These are phyloP conservation scores for Scytalidium sp. DNA, from an alignment of 2,329 filamentous ascomycete species.

Conservation along the genomic window DNA sequence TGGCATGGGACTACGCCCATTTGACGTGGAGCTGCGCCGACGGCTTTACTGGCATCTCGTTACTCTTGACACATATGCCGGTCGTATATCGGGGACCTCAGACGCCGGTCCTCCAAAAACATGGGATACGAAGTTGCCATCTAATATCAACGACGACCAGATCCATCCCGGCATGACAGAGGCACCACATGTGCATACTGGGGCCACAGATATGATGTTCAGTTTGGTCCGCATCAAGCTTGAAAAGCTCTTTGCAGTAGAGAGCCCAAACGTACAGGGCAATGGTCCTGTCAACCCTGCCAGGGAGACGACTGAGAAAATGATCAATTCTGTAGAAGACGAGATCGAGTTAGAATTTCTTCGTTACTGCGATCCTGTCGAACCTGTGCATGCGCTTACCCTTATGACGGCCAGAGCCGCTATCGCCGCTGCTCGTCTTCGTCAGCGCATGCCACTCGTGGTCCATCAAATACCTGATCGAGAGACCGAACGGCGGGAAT, in stretches of 20 bases:
- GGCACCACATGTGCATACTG: slow-evolving; percentile 42
- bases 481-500: slow-evolving; percentile 19
- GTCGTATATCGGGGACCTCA: slow-evolving; percentile 47
- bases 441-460: slow-evolving; percentile 13
- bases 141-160: slow-evolving; percentile 60
- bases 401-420: slow-evolving; percentile 8
- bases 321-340: slow-evolving; percentile 26
- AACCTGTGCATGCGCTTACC: slow-evolving; percentile 27
- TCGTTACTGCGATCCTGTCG: slow-evolving; percentile 32
- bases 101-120: slow-evolving; percentile 28
- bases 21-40: slow-evolving; percentile 58
- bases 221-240: slow-evolving; percentile 55
- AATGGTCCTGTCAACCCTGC: slow-evolving; percentile 2
- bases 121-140: slow-evolving; percentile 53
- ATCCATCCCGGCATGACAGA: slow-evolving; percentile 54
- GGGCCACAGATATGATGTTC: slow-evolving; percentile 58
- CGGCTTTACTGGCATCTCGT: slow-evolving; percentile 63
- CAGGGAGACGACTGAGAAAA: neutral
- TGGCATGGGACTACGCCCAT: slow-evolving; percentile 37
- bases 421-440: neutral
- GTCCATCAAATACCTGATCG: slow-evolving; percentile 16
- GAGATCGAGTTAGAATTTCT: slow-evolving; percentile 33
- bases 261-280: neutral
- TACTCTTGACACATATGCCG: slow-evolving; percentile 46
- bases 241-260: slow-evolving; percentile 31